These are phyloP conservation scores for Melampsora larici-populina DNA, from an alignment of 1,284 basidiomycete genomes.

Conservation along the genomic window DNA sequence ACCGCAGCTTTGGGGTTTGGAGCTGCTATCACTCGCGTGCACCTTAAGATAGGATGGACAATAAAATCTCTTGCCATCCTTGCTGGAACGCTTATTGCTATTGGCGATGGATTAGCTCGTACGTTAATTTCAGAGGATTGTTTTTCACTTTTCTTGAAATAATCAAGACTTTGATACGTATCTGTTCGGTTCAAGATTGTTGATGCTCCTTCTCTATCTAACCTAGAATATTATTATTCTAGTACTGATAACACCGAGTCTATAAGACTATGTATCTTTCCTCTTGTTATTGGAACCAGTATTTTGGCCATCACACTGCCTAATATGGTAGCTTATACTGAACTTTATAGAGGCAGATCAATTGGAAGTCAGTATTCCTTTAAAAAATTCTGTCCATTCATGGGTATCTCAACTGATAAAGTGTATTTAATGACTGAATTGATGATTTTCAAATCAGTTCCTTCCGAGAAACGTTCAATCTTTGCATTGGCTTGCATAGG, in stretches of 20 bases:
- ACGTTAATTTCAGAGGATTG: neutral
- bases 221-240: neutral
- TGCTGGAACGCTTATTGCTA: neutral
- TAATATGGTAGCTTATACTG: slow-evolving; percentile 2
- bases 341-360: neutral
- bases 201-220: too few relatives aligned
- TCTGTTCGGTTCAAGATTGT: too few relatives aligned
- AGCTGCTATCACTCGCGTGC: neutral
- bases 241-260: neutral
- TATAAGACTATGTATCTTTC: neutral
- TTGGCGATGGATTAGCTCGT: neutral
- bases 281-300: neutral
- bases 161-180: too few relatives aligned
- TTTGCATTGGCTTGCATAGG: neutral
- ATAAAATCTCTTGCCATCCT: neutral
- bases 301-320: neutral
- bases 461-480: neutral
- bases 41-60: neutral
- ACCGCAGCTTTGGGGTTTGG: neutral
- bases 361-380: neutral
- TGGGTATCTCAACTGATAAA: neutral
- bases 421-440: too few relatives aligned
- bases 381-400: neutral
- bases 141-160: too few relatives aligned
- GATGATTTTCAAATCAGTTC: neutral